A percentile compares a stretch with the other conserved stretches of the same genome.
phyloP scores from a whole-genome alignment of 2,329 filamentous ascomycete genomes.

The Stagonosporopsis vannaccii region DNA sequence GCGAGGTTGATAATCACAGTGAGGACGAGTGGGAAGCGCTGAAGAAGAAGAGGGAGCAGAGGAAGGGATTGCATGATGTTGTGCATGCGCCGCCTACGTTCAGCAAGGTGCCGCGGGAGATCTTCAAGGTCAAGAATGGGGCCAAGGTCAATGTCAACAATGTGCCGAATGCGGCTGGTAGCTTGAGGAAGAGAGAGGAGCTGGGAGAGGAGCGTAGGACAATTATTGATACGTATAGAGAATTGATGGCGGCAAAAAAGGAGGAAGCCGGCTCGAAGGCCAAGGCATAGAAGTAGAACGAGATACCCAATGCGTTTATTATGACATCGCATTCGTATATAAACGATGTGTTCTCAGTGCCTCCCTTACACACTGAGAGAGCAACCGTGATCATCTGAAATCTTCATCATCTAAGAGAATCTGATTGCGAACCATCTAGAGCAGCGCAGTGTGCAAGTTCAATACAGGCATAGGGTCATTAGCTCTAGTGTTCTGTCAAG shows the following conservation, averaged over 20 bases:
- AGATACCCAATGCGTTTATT: slow-evolving; percentile 1
- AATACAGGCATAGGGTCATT: no score
- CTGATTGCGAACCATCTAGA: no score
- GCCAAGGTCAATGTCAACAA: slow-evolving; percentile 72
- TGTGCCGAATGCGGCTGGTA: slow-evolving; percentile 73
- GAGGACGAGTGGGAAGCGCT: slow-evolving; percentile 82
- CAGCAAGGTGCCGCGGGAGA: slow-evolving; percentile 66
- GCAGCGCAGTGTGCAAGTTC: no score
- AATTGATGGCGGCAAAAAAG: slow-evolving; percentile 64
- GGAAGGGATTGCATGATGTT: slow-evolving; percentile 65
- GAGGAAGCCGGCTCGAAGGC: slow-evolving; percentile 3
- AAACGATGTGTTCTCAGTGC: neutral
- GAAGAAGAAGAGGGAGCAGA: slow-evolving; percentile 62
- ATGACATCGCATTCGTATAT: neutral
- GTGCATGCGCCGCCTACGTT: slow-evolving; percentile 80
- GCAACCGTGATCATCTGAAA: no score
- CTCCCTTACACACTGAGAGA: no score
- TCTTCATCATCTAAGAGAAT: no score
- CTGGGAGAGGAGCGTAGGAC: slow-evolving; percentile 71
- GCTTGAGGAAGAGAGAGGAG: slow-evolving; percentile 75
- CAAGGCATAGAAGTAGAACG: neutral
- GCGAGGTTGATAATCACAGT: slow-evolving; percentile 61
- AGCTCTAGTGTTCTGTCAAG: no score
- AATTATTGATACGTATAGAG: slow-evolving; percentile 77
- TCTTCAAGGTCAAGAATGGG: slow-evolving; percentile 70